Evolutionary conservation across 345 rosid species (phyloP), one percentile per base, ranked within the genome.

Genomic region (Trapa bicornis): DNA sequence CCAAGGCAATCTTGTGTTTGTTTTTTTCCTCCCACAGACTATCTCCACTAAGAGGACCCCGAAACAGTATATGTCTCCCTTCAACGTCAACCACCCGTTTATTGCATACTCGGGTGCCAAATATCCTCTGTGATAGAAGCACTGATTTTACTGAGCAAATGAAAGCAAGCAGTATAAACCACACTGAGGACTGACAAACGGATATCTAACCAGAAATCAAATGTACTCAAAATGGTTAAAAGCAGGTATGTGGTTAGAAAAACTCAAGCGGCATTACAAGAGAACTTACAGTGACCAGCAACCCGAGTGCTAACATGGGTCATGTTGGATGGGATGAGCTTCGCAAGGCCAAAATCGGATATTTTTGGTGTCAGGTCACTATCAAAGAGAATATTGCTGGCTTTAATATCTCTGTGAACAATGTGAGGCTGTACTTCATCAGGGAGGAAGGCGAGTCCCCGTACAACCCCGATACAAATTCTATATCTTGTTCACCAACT

Each of bases 271-370:
- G 29, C 29, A 22, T 22, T 22, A 22, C 29, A 22, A 53, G 57
- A 48, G 9, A 72, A 83, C 96, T 92, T 75, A 92, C 98, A 92
- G 79, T 79, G 98, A 61, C 98, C 98, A 15, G 98, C 97, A 15
- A 92, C 98, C 39, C 97, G 91, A 57, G 98, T 92, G 74, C 97
- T 92, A 73, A 92, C 91, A 75, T 92, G 98, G 64, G 97, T 89
- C 87, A 82, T 69, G 72, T 86, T 78, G 39, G 85, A 68, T 9
- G 98, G 98, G 68, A 92, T 85, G 72, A 92, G 95, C 79, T 79
- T 92, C 1, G 98, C 98, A 16, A 92, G 87, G 67, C 98, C 98
- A 77, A 92, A 92, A 78, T 92, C 98, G 62, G 98, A 79, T 70
- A 92, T 89, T 85, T 85, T 92, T 37, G 98, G 91, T 11, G 83